Evolutionary conservation across 352 stramenopile genomes (phyloP).

Genomic region (Phytophthora cryptogea): DNA sequence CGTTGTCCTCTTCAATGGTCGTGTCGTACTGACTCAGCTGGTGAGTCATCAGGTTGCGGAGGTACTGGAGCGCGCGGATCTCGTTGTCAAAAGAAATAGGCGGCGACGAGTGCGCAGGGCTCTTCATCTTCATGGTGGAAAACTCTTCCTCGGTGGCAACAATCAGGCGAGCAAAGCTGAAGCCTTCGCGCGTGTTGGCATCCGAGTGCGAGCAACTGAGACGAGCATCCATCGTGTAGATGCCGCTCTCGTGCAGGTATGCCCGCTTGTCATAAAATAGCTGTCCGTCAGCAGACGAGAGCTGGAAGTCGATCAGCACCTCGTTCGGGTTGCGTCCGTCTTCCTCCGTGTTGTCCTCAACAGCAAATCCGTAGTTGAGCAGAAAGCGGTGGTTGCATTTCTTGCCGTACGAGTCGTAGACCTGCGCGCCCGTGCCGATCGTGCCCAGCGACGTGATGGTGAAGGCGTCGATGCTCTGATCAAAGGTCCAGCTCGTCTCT

Average conservation of each 20-base stretch:
- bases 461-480: conserved; percentile 83
- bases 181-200: conserved; percentile 83
- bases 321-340: conserved; percentile 99
- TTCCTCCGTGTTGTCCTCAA: conserved; percentile 98
- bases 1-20: conserved; percentile 88
- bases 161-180: conserved; percentile 86
- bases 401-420: conserved; percentile 99
- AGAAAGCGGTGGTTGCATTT: conserved; percentile 99
- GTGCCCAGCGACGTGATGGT: conserved; percentile 89
- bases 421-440: conserved; percentile 87
- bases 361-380: conserved; percentile 99
- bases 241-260: conserved; percentile 86
- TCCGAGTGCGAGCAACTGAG: conserved; percentile 87
- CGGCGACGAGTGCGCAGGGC: conserved; percentile 72
- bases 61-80: conserved; percentile 73
- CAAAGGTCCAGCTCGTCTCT: conserved; percentile 96
- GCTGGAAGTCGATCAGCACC: conserved; percentile 89
- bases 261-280: conserved; percentile 87
- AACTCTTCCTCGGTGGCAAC: conserved; percentile 87
- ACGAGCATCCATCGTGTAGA: conserved; percentile 87
- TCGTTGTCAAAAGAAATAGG: conserved; percentile 89
- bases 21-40: conserved; percentile 84
- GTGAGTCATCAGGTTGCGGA: conserved; percentile 78
- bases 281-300: conserved; percentile 60
- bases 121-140: conserved; percentile 80